phyloP scores from a whole-genome alignment of 805 yeast genomes.

The Metschnikowia aberdeeniae region DNA sequence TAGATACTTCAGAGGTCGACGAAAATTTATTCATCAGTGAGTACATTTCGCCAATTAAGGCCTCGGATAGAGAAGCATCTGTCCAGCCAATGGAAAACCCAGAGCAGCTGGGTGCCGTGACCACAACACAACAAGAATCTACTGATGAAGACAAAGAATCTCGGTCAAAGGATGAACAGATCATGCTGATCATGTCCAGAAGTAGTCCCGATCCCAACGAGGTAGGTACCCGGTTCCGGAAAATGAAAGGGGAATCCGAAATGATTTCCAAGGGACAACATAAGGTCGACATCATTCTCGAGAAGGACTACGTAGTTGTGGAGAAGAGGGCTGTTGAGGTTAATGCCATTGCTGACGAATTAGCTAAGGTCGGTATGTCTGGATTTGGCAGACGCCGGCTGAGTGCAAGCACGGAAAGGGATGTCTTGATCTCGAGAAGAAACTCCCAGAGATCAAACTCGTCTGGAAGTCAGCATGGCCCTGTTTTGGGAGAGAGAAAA shows the following conservation, averaged over 20 bases:
- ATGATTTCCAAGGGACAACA: constrained; percentile 11
- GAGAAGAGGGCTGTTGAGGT: constrained; percentile 95
- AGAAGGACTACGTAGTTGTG: constrained; percentile 88
- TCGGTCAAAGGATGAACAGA: constrained; percentile 38
- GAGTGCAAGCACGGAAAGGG: constrained; percentile 21
- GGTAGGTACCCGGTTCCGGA: constrained; percentile 22
- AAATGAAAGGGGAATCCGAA: constrained; percentile 13
- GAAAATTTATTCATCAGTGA: constrained; percentile 84
- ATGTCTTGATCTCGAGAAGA: constrained; percentile 21
- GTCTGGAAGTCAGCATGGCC: constrained; percentile 51
- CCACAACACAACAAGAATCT: background rate
- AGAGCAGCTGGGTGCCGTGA: background rate
- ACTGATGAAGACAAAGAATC: background rate
- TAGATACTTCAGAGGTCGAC: constrained; percentile 64
- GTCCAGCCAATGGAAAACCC: constrained; percentile 15
- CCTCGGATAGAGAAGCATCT: constrained; percentile 21
- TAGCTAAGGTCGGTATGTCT: constrained; percentile 59
- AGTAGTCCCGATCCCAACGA: constrained; percentile 43
- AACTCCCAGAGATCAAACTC: constrained; percentile 45
- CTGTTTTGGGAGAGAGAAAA: constrained; percentile 60
- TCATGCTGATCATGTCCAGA: constrained; percentile 40
- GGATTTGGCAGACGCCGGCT: constrained; percentile 43
- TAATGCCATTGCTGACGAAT: constrained; percentile 90
- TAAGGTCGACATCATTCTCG: constrained; percentile 51
- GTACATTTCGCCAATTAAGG: constrained; percentile 49